Evolutionary conservation across 768 basidiomycete species (phyloP).

Genomic region (Psilocybe tampanensis): DNA sequence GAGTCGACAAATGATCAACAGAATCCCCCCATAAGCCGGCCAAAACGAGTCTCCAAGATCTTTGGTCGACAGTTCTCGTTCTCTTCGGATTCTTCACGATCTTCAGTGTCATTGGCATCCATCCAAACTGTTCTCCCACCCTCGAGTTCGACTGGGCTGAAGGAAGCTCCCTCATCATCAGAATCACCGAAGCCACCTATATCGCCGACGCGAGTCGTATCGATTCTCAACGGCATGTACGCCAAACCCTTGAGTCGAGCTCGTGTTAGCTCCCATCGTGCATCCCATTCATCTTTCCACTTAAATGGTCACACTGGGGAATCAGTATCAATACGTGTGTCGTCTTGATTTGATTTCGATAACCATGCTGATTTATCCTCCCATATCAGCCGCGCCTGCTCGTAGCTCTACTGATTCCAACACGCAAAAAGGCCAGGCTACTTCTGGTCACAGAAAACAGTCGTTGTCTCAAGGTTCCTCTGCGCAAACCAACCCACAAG

Average conservation of each 20-base stretch:
- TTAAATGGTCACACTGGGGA: background rate
- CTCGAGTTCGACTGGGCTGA: background rate
- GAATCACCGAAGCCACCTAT: background rate
- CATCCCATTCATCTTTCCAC: background rate
- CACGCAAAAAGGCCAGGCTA: background rate
- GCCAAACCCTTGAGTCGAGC: background rate
- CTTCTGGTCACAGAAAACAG: background rate
- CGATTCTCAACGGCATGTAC: constrained; percentile 11
- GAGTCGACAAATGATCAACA: no score
- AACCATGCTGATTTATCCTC: background rate
- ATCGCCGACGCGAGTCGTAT: constrained; percentile 2
- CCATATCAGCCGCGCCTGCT: background rate
- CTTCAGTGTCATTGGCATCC: no score
- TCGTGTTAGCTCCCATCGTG: background rate
- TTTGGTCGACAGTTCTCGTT: no score
- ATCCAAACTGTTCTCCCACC: no score
- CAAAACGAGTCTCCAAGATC: no score
- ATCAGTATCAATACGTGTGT: background rate
- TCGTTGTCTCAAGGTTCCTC: background rate
- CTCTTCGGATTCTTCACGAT: no score
- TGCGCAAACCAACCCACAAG: background rate
- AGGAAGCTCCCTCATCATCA: background rate
- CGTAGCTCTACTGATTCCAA: background rate
- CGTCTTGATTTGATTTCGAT: background rate
- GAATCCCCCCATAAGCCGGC: no score